A percentile compares a stretch with the other conserved stretches of the same genome.
Evolutionary conservation across 176 grass and related monocot genomes (phyloP).

Genomic region (Hyparrhenia diplandra): DNA sequence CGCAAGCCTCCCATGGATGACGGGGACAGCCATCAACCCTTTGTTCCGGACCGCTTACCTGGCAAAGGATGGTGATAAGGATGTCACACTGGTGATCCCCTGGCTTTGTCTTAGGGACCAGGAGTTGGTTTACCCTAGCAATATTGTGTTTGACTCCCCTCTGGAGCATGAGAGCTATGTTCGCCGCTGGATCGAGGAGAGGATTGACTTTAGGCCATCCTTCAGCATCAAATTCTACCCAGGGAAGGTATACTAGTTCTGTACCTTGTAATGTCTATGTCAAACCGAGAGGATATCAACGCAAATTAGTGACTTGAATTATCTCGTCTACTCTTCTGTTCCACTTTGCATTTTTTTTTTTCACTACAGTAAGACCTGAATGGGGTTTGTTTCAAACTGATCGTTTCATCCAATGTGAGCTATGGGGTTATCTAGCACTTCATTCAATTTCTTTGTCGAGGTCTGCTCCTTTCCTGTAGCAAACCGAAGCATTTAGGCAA

Average conservation of each 20-base stretch:
- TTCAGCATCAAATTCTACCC: constrained; percentile 94
- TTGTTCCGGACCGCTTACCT: constrained; percentile 72
- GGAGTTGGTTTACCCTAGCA: constrained; percentile 77
- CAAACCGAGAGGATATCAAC: background rate
- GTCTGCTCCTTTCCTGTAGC: background rate
- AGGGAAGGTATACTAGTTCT: constrained; percentile 52
- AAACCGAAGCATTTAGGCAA: background rate
- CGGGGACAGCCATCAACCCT: constrained; percentile 81
- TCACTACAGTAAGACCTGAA: background rate
- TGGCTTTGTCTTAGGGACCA: constrained; percentile 77
- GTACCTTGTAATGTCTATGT: background rate
- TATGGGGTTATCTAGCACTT: background rate
- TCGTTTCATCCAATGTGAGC: background rate
- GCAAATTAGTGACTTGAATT: background rate
- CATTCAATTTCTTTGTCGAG: background rate
- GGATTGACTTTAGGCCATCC: constrained; percentile 47
- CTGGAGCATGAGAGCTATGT: constrained; percentile 76
- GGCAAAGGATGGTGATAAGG: constrained; percentile 50
- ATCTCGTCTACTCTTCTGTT: background rate
- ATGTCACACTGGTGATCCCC: constrained; percentile 85
- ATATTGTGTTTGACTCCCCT: constrained; percentile 51
- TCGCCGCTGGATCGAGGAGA: constrained; percentile 69
- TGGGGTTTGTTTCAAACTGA: background rate
- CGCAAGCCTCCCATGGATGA: constrained; percentile 95
- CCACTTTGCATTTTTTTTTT: background rate